Base-by-base conservation (phyloP, 768 basidiomycete genomes). In the Exsudoporus frostii region DNA sequence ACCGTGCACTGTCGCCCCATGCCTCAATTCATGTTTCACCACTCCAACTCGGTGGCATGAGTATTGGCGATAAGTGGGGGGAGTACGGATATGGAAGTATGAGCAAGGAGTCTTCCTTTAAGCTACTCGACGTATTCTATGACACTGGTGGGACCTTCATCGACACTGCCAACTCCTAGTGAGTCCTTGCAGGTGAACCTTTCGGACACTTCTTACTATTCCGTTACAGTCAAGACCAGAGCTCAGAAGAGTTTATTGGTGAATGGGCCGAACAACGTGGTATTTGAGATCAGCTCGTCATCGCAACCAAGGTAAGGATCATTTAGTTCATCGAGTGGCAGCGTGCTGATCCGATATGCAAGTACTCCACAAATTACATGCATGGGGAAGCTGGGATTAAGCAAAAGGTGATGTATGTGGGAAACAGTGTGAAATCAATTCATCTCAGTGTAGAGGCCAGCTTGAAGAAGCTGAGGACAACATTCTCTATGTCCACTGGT, bases 191-290 rank as follows among this genome's bases (percentile, higher is more conserved):
- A 2, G 27, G 27, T 8, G 1, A 9, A 27, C 27, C 27, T 8
- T 9, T 27, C 9, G 27, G 27, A 27, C 27, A 8, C 8, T 27
- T 2, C 27, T 27, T 27, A 27, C 27, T 27, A 8, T 34, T 34
- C 7, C 11, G 11, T 27, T 7, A 17, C 37, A 79, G 76, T 50
- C 81, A 85, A 56, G 75, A 82, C 51, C 82, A 79, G 54, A 61
- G 74, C n/a, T 82, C 80, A 4, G 84, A 88, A 61, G 55, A 58
- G 45, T 76, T 78, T 59, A 70, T 80, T 19, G 79, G 79, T 8
- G 79, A 79, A 57, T 81, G 79, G 78, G 75, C 75, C 61, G 72
- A 75, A 54, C 45, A 56, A 27, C 67, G 76, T n/a, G 69, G 67
- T 0, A 71, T 73, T 49, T 68, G 79, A 37, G 76, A 81, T 53